Evolutionary conservation across 192 early-diverging fungal species (phyloP).

Genomic region (Rhizophagus clarus): DNA sequence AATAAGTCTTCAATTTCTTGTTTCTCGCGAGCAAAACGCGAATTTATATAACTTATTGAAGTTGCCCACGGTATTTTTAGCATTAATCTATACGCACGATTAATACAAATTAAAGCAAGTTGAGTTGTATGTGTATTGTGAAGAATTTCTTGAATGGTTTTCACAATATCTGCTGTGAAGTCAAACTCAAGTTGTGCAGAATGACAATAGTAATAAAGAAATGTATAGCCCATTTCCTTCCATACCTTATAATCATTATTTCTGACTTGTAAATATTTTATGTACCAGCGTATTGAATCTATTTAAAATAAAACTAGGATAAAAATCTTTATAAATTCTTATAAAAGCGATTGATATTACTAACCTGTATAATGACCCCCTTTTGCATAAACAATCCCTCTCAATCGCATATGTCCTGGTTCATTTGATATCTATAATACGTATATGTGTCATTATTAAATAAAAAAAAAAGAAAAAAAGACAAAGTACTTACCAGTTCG

Average conservation of each 20-base stretch:
- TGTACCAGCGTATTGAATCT: conserved; percentile 12
- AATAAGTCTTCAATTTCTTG: neutral
- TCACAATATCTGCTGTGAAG: neutral
- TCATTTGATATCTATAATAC: neutral
- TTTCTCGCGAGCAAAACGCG: neutral
- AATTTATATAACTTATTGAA: neutral
- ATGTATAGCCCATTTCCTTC: conserved; percentile 6
- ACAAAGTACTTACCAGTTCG: neutral
- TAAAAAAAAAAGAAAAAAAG: neutral
- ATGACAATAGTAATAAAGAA: neutral
- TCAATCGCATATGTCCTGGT: conserved; percentile 15
- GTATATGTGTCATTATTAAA: neutral
- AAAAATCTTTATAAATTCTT: neutral
- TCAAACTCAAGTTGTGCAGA: neutral
- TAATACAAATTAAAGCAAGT: neutral
- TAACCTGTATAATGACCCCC: conserved; percentile 4
- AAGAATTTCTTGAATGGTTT: neutral
- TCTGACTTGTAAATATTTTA: conserved; percentile 15
- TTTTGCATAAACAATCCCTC: conserved; percentile 21
- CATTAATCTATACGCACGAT: neutral
- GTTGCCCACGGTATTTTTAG: neutral
- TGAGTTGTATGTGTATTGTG: neutral
- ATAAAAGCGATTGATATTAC: neutral
- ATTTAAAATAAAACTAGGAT: neutral
- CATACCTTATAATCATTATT: conserved; percentile 25